A percentile compares a stretch with the other conserved stretches of the same genome.
Evolutionary conservation across 2,329 filamentous ascomycete genomes (phyloP).

Genomic region (Pestalotiopsis fici): DNA sequence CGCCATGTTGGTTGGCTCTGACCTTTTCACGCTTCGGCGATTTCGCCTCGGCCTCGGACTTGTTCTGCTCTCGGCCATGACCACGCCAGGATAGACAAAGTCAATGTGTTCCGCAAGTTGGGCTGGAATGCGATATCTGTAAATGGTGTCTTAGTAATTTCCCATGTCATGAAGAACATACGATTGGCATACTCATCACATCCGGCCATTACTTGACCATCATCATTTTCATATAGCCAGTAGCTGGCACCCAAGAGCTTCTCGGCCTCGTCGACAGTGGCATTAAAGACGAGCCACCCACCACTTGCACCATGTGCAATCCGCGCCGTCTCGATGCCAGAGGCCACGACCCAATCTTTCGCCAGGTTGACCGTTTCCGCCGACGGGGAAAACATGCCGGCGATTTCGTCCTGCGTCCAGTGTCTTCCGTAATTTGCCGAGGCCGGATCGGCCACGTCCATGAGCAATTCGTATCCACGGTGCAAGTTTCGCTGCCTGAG

Average conservation of each 20-base stretch:
- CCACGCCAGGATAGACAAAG: slow-evolving; percentile 56
- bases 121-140: not conserved
- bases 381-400: slow-evolving; percentile 38
- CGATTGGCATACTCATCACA: slow-evolving; percentile 13
- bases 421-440: slow-evolving; percentile 41
- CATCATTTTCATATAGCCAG: slow-evolving; percentile 13
- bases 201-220: slow-evolving; percentile 5
- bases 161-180: slow-evolving; percentile 9
- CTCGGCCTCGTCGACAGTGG: slow-evolving; percentile 15
- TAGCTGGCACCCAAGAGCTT: slow-evolving; percentile 9
- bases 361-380: slow-evolving; percentile 33
- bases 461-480: slow-evolving; percentile 24
- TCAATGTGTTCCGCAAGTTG: slow-evolving; percentile 43
- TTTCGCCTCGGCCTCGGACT: not conserved
- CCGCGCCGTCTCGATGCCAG: slow-evolving; percentile 28
- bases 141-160: not conserved
- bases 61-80: not conserved
- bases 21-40: not conserved
- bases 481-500: slow-evolving; percentile 22
- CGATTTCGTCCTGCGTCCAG: slow-evolving; percentile 35
- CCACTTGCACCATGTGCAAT: slow-evolving; percentile 31
- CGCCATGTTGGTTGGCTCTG: not conserved
- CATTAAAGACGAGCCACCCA: slow-evolving; percentile 15
- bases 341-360: slow-evolving; percentile 35
- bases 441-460: slow-evolving; percentile 32